Base-by-base conservation (phyloP, 169 alveolate genomes). In the Cryptosporidium parvum region DNA sequence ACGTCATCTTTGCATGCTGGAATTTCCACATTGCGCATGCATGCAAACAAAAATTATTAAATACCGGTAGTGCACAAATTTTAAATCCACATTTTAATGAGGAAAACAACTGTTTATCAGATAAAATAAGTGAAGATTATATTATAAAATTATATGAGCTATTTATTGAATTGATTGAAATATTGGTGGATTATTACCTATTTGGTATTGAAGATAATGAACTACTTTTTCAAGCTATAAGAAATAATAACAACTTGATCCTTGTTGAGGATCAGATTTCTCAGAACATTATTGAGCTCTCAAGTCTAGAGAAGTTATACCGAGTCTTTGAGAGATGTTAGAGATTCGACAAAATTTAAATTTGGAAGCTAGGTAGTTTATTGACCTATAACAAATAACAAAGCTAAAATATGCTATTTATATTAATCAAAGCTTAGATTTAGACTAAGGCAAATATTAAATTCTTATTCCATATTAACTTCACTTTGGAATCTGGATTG, bases 321-420 rank as follows among this genome's bases (percentile, higher is more conserved):
- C 72, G 53, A 61, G 92, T 92, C 48, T 92, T 92, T 56, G 94
- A 92, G 39, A 56, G 94, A 39, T 91, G 93, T 56, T 91, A 91
- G 62, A 53, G 8, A 56, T 37, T n/a, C 44, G 6, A 26, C 29
- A n/a, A 21, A 7, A n/a, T 56, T 56, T 16, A 56, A 56, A 42
- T 9, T 8, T 42, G 12, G 48, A 6, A 9, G 3, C 48, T 42
- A 42, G 10, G 10, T 42, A 42, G 48, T 42, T 42, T 8, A 18
- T 16, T 7, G 8, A 31, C 2, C 2, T 65, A n/a, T 65, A 65
- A 33, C 29, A 18, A 18, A 18, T 67, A 29, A 31, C 7, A 33
- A 33, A 37, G 73, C 52, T 33, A 33, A 56, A 23, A 33, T 48
- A 21, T 61, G 18, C 10, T 61, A 8, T 56, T 18, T 56, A 56